Conservation (phyloP, 257 asterid genomes). For the Solanum rostratum region DNA sequence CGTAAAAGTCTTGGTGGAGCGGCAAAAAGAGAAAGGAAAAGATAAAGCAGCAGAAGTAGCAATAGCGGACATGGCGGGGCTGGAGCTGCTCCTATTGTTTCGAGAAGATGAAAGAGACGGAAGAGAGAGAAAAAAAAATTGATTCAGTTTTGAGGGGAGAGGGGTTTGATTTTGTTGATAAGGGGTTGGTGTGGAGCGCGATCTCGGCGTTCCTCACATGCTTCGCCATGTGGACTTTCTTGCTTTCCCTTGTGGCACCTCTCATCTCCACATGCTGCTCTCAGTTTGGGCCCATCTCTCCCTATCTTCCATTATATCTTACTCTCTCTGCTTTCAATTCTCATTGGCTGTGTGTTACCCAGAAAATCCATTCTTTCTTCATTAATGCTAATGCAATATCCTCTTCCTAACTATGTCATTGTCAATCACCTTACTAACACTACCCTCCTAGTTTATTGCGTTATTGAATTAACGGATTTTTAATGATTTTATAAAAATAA, state of each 20-base stretch:
- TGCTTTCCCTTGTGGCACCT: slow-evolving; percentile 32
- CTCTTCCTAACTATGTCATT: neutral
- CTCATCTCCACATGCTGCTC: slow-evolving; percentile 19
- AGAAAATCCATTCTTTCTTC: neutral
- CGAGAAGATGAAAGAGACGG: neutral
- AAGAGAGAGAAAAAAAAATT: slow-evolving; percentile 1
- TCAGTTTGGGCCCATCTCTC: neutral
- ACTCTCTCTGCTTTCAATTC: neutral
- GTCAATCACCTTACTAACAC: neutral
- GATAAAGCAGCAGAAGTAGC: slow-evolving; percentile 79
- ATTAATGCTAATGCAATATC: neutral
- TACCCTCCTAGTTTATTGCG: neutral
- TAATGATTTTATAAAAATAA: too few species aligned
- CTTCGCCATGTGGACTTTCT: slow-evolving; percentile 44
- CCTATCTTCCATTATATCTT: slow-evolving; percentile 13
- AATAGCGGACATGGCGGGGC: slow-evolving; percentile 63
- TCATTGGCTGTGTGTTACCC: neutral
- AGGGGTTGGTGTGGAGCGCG: slow-evolving; percentile 52
- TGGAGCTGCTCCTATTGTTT: neutral
- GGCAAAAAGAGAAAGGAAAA: slow-evolving; percentile 50
- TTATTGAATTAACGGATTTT: too few species aligned
- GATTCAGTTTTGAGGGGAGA: neutral
- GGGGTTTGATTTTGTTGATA: slow-evolving; percentile 30
- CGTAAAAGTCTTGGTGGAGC: slow-evolving; percentile 34
- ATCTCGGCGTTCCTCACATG: slow-evolving; percentile 45